Conservation (phyloP, 805 yeast genomes). For the Cyberlindnera euphorbiiphila region DNA sequence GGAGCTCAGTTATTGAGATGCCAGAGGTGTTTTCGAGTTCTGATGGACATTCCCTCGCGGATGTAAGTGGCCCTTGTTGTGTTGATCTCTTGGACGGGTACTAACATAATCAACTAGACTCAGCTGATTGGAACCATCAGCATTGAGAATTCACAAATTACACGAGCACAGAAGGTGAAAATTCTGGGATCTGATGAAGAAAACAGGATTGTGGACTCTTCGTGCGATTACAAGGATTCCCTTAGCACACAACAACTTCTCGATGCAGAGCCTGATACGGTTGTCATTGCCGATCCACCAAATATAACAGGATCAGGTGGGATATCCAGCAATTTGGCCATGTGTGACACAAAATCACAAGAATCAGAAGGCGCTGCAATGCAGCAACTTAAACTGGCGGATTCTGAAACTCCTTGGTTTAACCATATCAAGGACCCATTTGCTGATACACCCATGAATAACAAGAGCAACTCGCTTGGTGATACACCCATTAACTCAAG, state of each 20-base stretch:
- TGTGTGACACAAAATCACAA: slow-evolving; percentile 5
- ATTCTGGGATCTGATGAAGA: slow-evolving; percentile 21
- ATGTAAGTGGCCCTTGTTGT: slow-evolving; percentile 7
- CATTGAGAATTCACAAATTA: slow-evolving; percentile 10
- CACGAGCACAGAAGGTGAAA: slow-evolving; percentile 11
- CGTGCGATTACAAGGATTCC: slow-evolving; percentile 20
- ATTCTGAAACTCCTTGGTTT: slow-evolving; percentile 26
- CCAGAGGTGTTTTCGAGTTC: slow-evolving; percentile 6
- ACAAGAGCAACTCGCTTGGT: slow-evolving; percentile 10
- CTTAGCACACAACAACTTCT: slow-evolving; percentile 22
- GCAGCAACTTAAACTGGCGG: slow-evolving; percentile 11
- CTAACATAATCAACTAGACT: slow-evolving; percentile 21
- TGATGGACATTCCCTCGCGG: slow-evolving; percentile 4
- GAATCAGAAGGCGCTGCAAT: slow-evolving; percentile 23
- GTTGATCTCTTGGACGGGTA: neutral
- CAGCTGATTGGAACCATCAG: slow-evolving; percentile 17
- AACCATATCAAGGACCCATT: slow-evolving; percentile 36
- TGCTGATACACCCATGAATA: slow-evolving; percentile 25
- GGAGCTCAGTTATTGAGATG: slow-evolving; percentile 3
- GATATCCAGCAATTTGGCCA: no score
- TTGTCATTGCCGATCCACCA: slow-evolving; percentile 3
- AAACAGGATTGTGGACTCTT: slow-evolving; percentile 25
- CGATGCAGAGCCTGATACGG: slow-evolving; percentile 9
- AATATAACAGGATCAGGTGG: no score
- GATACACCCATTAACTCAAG: slow-evolving; percentile 12